phyloP scores from a whole-genome alignment of 2,329 filamentous ascomycete species.

The Monosporascus sp. region DNA sequence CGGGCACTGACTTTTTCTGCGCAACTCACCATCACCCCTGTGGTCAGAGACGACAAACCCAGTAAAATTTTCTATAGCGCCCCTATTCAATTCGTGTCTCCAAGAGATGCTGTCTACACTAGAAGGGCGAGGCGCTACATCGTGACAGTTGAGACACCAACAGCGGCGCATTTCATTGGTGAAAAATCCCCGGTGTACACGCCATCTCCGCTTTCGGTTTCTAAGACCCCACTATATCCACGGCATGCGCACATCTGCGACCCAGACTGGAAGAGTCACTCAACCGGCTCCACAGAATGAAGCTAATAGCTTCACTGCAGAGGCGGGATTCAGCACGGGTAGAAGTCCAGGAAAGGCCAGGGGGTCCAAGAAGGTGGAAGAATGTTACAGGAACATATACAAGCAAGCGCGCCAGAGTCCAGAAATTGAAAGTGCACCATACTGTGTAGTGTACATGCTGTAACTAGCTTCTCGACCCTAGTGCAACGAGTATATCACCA shows the following conservation, averaged over 20 bases:
- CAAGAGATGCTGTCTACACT: neutral
- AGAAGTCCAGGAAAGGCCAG: neutral
- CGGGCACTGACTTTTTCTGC: too few species aligned
- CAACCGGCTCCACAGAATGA: neutral
- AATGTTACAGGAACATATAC: neutral
- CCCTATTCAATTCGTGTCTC: slow-evolving; percentile 1
- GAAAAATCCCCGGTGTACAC: slow-evolving; percentile 11
- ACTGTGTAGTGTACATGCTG: too few species aligned
- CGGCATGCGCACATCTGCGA: neutral
- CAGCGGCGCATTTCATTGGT: slow-evolving; percentile 10
- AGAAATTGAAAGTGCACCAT: too few species aligned
- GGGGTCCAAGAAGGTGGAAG: neutral
- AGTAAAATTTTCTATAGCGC: too few species aligned
- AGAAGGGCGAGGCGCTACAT: slow-evolving; percentile 15
- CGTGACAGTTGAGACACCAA: slow-evolving; percentile 7
- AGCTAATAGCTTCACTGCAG: neutral
- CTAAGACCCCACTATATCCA: neutral
- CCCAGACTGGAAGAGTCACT: neutral
- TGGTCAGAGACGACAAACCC: too few species aligned
- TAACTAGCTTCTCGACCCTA: neutral
- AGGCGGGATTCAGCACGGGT: neutral
- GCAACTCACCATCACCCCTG: too few species aligned
- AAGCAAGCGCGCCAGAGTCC: neutral
- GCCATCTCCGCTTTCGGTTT: slow-evolving; percentile 23
- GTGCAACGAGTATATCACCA: neutral